phyloP scores from a whole-genome alignment of 2,329 filamentous ascomycete species.

The Spiromastix sp. region DNA sequence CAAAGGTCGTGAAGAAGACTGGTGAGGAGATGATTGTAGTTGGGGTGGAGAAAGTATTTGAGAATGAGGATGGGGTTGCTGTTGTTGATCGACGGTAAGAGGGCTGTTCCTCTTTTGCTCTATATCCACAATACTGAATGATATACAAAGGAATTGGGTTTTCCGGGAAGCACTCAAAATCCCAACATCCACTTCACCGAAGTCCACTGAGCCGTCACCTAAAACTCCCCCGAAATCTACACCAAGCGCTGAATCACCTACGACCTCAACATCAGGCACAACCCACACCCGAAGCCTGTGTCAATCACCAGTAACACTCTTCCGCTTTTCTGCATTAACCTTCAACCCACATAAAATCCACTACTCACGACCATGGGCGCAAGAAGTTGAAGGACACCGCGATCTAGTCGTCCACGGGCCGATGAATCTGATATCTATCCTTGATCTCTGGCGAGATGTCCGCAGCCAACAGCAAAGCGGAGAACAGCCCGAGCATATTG shows the following conservation, averaged over 20 bases:
- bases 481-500: conserved; percentile 14
- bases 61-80: conserved; percentile 40
- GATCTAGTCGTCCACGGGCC: conserved; percentile 36
- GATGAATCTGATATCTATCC: conserved; percentile 32
- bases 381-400: conserved; percentile 32
- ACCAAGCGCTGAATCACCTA: conserved; percentile 9
- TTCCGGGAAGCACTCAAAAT: conserved; percentile 31
- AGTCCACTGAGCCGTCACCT: conserved; percentile 4
- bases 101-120: background rate
- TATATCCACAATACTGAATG: background rate
- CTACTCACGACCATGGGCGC: conserved; percentile 34
- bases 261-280: conserved; percentile 14
- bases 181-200: conserved; percentile 8
- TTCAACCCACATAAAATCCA: conserved; percentile 38
- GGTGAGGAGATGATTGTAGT: conserved; percentile 56
- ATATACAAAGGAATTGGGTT: conserved; percentile 33
- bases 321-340: conserved; percentile 34
- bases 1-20: conserved; percentile 45
- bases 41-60: conserved; percentile 51
- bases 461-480: conserved; percentile 13
- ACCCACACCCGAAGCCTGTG: conserved; percentile 23
- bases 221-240: conserved; percentile 2
- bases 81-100: conserved; percentile 44
- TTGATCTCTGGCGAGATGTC: conserved; percentile 35
- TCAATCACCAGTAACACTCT: conserved; percentile 31